These are phyloP conservation scores for Plicaturopsis crispa DNA, from an alignment of 768 basidiomycete genomes.

Conservation along the genomic window DNA sequence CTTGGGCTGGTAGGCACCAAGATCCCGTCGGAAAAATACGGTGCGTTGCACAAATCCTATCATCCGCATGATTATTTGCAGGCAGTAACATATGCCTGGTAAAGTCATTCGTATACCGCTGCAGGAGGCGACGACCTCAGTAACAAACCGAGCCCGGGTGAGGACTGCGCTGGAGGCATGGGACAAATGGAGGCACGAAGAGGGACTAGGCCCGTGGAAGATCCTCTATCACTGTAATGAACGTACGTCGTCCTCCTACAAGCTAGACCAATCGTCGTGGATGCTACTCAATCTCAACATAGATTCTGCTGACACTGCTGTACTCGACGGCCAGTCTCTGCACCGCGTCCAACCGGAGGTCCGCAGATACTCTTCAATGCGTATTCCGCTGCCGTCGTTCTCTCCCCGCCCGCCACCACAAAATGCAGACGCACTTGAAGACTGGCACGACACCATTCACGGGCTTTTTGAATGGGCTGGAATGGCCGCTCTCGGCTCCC, in stretches of 20 bases:
- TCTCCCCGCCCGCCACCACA: slow-evolving; percentile 17
- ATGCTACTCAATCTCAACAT: slow-evolving; percentile 3
- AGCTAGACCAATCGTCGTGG: neutral
- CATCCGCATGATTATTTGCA: slow-evolving; percentile 6
- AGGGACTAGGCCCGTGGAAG: slow-evolving; percentile 33
- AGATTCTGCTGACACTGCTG: neutral
- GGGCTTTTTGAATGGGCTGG: slow-evolving; percentile 69
- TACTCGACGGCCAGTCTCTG: slow-evolving; percentile 1
- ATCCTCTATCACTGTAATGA: slow-evolving; percentile 29
- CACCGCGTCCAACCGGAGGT: slow-evolving; percentile 15
- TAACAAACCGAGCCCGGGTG: slow-evolving; percentile 27
- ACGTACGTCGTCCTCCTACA: slow-evolving; percentile 11
- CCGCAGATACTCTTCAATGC: slow-evolving; percentile 23
- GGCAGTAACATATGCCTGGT: slow-evolving; percentile 9
- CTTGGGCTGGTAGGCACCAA: slow-evolving; percentile 53
- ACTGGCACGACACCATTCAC: slow-evolving; percentile 38
- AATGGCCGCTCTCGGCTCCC: slow-evolving; percentile 58
- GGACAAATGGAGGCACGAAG: slow-evolving; percentile 35
- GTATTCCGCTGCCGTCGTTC: slow-evolving; percentile 31
- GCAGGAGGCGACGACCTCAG: slow-evolving; percentile 28
- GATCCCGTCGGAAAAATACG: slow-evolving; percentile 39
- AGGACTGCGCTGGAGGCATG: slow-evolving; percentile 35
- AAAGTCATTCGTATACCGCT: slow-evolving; percentile 44
- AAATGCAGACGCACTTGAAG: slow-evolving; percentile 29
- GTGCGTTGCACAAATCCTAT: slow-evolving; percentile 24